Evolutionary conservation across 1,284 basidiomycete genomes (phyloP), one percentile per base, ranked within the genome.

Genomic region (Irpex rosettiformis): DNA sequence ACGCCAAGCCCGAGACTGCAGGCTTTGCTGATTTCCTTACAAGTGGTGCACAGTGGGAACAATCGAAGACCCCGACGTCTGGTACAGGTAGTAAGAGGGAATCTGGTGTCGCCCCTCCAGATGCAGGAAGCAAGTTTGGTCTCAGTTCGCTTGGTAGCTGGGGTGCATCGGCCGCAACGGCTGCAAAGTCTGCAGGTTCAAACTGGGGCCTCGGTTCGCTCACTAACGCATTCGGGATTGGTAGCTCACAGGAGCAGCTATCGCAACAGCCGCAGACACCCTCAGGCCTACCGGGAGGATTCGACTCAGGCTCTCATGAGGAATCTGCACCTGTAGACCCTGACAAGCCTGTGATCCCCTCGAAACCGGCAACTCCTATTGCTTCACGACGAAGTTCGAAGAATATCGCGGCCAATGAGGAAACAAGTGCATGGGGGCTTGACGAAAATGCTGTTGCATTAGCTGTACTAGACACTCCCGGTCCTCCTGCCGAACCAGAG

Each of bases 401-500:
- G 59, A 57, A 60, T 60, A 53, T 29, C 60, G 53, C 37, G 30
- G 33, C 59, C 3, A 25, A 11, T 3, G 22, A 51, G 25, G 25
- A 51, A 25, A 28, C 10, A 11, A 18, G 8, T 25, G 48, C 21
- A 13, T 16, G 22, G 48, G 48, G 48, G 11, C 29, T 33, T 25
- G 51, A 55, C 51, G 40, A 54, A 8, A 54, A 59, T 47, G 51
- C 56, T 2, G 58, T 48, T 49, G 29, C 53, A 21, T 25, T 57
- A 58, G 24, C 59, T 28, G 13, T 16, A 58, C 45, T 4, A 55
- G 55, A 65, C 52, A 64, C 58, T 42, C 61, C 63, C 24, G 64
- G 60, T 47, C n/a, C 43, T 1, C 18, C 16, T 18, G 21, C 10
- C 16, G 43, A 18, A 10, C 43, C 21, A 45, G 58, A 52, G 56